Base-by-base conservation (phyloP, 768 basidiomycete genomes). In the Cyclocybe aegerita region DNA sequence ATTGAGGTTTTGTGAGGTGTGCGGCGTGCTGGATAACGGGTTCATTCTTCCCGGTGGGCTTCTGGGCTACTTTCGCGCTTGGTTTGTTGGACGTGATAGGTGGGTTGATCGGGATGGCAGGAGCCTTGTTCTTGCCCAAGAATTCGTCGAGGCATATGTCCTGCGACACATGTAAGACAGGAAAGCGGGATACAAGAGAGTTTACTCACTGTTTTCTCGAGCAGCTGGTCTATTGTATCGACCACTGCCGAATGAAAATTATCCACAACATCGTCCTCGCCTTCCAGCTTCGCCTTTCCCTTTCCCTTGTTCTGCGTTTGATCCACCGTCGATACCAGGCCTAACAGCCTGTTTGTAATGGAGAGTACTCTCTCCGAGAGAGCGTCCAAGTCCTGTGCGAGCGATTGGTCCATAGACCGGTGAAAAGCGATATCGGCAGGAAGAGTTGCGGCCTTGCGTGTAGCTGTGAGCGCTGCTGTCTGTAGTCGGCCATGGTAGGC, bases 341-440 rank as follows among this genome's bases (percentile, higher is more conserved):
- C 60, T 38, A 97, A 63, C 12, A 94, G 72, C 47, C 72, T 74
- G 62, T 88, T 87, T 1, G 86, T 80, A 15, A 93, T 60, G 7
- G 72, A 65, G 15, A 97, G 75, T 2, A 95, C 76, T 30, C 82
- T 76, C 11, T 76, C 68, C 0, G 90, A 86, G 48, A 89, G 79
- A 3, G 61, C 66, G 60, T 98, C 94, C 33, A 97, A 68, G 37
- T 85, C 80, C 47, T 73, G 73, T 1, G 86, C 87, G 47, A 97
- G 76, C 1, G 69, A 73, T 4, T 79, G 68, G 65, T 95, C 88
- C 54, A 98, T 81, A 2, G 94, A 90, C 16, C 91, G 86, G 68
- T 97, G 91, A 67, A 94, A 98, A n/a, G 76, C 70, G 49, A 98
- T 73, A 70, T 98, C 95, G 10, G 73, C 55, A 2, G 93, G 87